Conservation (phyloP, 140 eudicot genomes). For the Eryngium alpinum region DNA sequence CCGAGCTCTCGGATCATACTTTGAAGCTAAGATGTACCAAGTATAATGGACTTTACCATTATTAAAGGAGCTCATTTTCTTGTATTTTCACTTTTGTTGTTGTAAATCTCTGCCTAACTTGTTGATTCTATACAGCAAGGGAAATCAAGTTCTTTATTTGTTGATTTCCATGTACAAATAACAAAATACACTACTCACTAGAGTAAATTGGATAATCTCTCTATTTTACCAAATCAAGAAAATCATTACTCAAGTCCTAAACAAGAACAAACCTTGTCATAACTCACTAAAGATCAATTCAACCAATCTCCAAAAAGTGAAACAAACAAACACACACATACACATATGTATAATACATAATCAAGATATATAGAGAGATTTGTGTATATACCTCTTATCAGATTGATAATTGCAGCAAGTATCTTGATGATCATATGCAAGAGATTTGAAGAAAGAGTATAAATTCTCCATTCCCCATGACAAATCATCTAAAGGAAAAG, state of each 20-base stretch:
- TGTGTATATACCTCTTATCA: not conserved
- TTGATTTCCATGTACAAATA: not conserved
- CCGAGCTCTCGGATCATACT: too few species aligned
- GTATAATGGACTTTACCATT: too few species aligned
- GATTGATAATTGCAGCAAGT: not conserved
- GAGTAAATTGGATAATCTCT: not conserved
- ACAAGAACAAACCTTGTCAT: not conserved
- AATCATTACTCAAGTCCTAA: not conserved
- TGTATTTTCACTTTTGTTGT: too few species aligned
- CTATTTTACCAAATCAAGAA: not conserved
- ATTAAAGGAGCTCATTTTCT: too few species aligned
- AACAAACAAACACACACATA: not conserved
- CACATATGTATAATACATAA: not conserved
- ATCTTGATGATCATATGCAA: not conserved
- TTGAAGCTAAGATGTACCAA: too few species aligned
- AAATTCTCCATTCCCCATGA: not conserved
- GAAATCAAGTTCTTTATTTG: not conserved
- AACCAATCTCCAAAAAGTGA: not conserved
- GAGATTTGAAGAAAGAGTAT: not conserved
- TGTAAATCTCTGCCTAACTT: too few species aligned
- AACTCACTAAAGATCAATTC: not conserved
- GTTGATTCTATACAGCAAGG: too few species aligned
- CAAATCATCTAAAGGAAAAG: constrained; percentile 9
- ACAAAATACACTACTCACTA: not conserved
- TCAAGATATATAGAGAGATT: not conserved